Percentiles rank a stretch among this genome's conserved stretches.
Conservation (phyloP, 305 asterid species). For the Fraxinus greggii region DNA sequence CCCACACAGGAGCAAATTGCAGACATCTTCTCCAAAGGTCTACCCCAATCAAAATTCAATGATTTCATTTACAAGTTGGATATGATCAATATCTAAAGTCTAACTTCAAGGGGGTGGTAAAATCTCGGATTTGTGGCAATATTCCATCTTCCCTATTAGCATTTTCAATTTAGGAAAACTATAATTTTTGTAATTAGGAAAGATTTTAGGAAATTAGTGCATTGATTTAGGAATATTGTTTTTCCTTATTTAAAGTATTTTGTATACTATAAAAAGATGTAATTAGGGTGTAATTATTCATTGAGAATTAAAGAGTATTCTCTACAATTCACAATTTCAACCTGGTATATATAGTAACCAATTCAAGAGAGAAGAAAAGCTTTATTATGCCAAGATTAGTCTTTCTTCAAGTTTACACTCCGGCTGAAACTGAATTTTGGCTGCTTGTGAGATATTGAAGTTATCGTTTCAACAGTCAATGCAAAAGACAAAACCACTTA, state of each 20-base stretch:
- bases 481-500: slow-evolving; percentile 3
- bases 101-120: neutral
- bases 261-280: neutral
- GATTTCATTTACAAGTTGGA: neutral
- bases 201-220: neutral
- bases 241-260: neutral
- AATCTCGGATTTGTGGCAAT: neutral
- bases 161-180: neutral
- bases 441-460: neutral
- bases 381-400: neutral
- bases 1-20: neutral
- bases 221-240: neutral
- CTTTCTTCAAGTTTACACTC: neutral
- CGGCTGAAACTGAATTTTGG: neutral
- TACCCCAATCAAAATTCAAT: neutral
- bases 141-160: neutral
- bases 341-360: neutral
- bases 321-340: neutral
- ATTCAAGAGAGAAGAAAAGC: neutral
- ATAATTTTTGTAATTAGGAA: neutral
- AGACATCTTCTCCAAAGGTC: neutral
- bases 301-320: neutral
- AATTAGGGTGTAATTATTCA: neutral
- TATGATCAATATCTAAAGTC: neutral
- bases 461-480: slow-evolving; percentile 5